A percentile compares a stretch with the other conserved stretches of the same genome.
These are phyloP conservation scores for Colletotrichum sp. DNA, from an alignment of 2,329 filamentous ascomycete species.

Conservation along the genomic window DNA sequence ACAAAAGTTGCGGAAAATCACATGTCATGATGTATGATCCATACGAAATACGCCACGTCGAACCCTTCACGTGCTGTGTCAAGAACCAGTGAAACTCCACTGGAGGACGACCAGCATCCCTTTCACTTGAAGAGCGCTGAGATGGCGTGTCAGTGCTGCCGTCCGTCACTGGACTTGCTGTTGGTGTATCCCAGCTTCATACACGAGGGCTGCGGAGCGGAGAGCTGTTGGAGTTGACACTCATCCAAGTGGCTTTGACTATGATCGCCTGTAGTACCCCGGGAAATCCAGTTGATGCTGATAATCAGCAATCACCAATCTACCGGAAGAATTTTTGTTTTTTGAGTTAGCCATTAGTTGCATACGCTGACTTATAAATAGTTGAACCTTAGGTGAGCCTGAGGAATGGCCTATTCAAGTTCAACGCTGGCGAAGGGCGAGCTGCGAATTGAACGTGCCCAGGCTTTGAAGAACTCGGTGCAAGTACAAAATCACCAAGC, in stretches of 20 bases:
- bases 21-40: background rate
- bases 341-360: too few species aligned
- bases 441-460: too few species aligned
- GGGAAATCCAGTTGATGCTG: too few species aligned
- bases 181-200: background rate
- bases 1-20: background rate
- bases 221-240: background rate
- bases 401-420: too few species aligned
- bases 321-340: too few species aligned
- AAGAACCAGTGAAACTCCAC: background rate
- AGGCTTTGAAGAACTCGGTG: too few species aligned
- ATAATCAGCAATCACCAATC: too few species aligned
- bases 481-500: background rate
- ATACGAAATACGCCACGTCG: background rate
- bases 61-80: background rate
- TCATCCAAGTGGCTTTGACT: background rate
- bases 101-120: too few species aligned
- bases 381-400: too few species aligned
- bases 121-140: accelerated
- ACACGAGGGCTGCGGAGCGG: accelerated
- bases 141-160: accelerated
- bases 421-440: background rate
- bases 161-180: background rate
- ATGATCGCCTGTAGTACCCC: too few species aligned
- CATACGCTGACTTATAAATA: too few species aligned